These are phyloP conservation scores for Parietaria judaica DNA, from an alignment of 306 rosid species.

Conservation along the genomic window DNA sequence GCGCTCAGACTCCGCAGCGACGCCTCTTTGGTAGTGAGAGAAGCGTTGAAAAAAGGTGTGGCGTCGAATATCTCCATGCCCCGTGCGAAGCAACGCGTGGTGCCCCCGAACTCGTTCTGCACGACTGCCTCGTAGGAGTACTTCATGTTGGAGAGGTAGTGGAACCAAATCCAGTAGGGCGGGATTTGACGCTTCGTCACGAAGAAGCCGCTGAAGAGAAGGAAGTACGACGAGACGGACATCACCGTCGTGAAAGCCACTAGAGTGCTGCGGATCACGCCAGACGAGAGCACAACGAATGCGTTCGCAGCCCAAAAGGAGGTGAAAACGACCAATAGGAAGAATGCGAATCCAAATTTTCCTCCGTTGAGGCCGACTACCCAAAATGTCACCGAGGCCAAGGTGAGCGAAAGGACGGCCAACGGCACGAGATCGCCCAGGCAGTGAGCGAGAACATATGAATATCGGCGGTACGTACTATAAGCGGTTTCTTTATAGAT, in stretches of 20 bases:
- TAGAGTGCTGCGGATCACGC: constrained; percentile 79
- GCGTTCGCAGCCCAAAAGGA: constrained; percentile 88
- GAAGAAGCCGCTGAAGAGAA: constrained; percentile 86
- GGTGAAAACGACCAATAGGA: constrained; percentile 42
- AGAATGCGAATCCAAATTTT: constrained; percentile 44
- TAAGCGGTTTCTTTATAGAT: constrained; percentile 84
- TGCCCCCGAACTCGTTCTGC: constrained; percentile 55
- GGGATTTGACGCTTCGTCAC: constrained; percentile 69
- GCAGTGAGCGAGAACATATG: constrained; percentile 63
- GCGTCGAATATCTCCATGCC: constrained; percentile 79
- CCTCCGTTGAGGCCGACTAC: constrained; percentile 94
- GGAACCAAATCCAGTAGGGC: constrained; percentile 82
- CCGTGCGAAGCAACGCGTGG: constrained; percentile 47
- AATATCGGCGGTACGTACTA: constrained; percentile 62
- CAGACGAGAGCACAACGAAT: constrained; percentile 67
- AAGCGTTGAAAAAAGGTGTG: constrained; percentile 40
- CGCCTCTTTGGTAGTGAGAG: constrained; percentile 37
- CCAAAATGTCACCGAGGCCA: constrained; percentile 58
- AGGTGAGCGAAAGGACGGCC: constrained; percentile 43
- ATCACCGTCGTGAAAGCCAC: constrained; percentile 71
- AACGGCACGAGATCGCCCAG: constrained; percentile 37
- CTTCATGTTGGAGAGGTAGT: constrained; percentile 62
- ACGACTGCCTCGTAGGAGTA: constrained; percentile 71
- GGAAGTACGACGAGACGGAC: constrained; percentile 66
- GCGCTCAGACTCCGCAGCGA: constrained; percentile 54